Evolutionary conservation across 768 basidiomycete species (phyloP).

Genomic region (Lentinula lateritia): DNA sequence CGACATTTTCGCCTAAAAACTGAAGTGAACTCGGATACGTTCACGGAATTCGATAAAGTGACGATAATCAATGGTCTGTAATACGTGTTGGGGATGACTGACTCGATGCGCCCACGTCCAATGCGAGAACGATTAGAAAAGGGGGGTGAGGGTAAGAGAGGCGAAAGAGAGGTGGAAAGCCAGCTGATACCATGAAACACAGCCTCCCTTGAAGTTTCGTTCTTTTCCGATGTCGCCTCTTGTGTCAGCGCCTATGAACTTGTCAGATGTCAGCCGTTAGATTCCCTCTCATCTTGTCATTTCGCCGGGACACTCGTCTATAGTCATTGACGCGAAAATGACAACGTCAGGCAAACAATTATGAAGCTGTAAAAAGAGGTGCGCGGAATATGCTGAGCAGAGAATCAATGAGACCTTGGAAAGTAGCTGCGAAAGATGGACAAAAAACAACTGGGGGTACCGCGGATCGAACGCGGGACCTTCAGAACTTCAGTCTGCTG

Average conservation of each 20-base stretch:
- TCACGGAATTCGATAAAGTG: background rate
- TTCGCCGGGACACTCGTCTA: too few relatives aligned
- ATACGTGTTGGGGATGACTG: background rate
- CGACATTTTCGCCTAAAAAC: background rate
- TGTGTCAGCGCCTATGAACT: background rate
- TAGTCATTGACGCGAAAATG: too few relatives aligned
- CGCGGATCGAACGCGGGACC: slow-evolving; percentile 55
- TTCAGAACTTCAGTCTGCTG: slow-evolving; percentile 31
- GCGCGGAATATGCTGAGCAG: background rate
- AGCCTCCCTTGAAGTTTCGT: background rate
- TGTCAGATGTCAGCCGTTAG: background rate
- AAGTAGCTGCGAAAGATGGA: too few relatives aligned
- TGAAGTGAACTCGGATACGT: background rate
- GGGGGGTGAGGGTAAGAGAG: background rate
- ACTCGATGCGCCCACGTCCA: background rate
- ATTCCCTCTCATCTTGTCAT: too few relatives aligned
- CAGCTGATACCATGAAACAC: background rate
- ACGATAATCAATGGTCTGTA: background rate
- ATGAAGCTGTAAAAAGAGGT: too few relatives aligned
- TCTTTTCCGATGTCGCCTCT: background rate
- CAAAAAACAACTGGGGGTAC: slow-evolving; percentile 32
- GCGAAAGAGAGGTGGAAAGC: background rate
- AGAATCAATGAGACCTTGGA: too few relatives aligned
- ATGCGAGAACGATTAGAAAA: background rate
- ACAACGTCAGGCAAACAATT: too few relatives aligned